Conservation (phyloP, 2,329 filamentous ascomycete genomes). For the Fusarium euwallaceae region DNA sequence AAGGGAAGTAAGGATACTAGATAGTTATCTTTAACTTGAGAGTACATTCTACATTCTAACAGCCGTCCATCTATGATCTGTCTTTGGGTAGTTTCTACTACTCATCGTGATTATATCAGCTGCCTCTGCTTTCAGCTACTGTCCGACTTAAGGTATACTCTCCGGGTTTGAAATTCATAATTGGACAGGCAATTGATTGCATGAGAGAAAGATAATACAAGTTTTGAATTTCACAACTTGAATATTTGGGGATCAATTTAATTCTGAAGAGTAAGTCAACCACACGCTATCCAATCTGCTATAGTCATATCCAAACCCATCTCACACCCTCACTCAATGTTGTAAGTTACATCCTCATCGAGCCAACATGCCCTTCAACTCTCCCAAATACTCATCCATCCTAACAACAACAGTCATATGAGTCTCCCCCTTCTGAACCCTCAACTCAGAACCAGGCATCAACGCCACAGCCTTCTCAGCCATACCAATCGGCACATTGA, state of each 20-base stretch:
- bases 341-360: not conserved
- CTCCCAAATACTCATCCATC: not conserved
- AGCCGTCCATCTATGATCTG: too few species aligned
- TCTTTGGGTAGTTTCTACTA: too few species aligned
- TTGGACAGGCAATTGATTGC: not conserved
- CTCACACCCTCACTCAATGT: not conserved
- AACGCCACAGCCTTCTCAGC: constrained; percentile 18
- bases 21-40: not conserved
- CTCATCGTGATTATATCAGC: too few species aligned
- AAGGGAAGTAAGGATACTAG: not conserved
- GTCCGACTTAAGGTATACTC: too few species aligned
- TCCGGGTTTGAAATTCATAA: not conserved
- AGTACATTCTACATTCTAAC: not conserved
- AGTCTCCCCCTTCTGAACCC: constrained; percentile 22
- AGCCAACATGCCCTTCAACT: constrained; percentile 20
- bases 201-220: not conserved
- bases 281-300: not conserved
- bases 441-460: constrained; percentile 19
- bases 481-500: constrained; percentile 19
- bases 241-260: not conserved
- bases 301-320: not conserved
- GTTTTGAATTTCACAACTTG: not conserved
- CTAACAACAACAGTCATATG: constrained; percentile 27
- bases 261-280: not conserved
- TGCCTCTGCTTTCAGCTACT: too few species aligned